Evolutionary conservation across 805 yeast species (phyloP).

Genomic region (Maudiozyma saulgeensis): DNA sequence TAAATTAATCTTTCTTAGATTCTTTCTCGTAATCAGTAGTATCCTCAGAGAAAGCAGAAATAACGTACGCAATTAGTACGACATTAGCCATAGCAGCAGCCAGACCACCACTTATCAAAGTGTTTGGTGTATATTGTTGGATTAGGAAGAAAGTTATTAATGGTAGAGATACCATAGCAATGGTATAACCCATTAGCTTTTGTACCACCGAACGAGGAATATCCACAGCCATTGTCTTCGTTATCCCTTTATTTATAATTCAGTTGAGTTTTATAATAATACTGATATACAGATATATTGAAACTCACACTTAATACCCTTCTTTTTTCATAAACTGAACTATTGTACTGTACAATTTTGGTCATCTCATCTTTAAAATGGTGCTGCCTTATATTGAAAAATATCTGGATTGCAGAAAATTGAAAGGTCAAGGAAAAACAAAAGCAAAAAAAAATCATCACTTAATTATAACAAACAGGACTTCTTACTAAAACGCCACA

Average conservation of each 20-base stretch:
- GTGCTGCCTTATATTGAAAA: too few species aligned
- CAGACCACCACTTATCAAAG: conserved; percentile 67
- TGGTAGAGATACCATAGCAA: conserved; percentile 65
- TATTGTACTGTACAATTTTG: too few species aligned
- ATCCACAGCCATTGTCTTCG: conserved; percentile 29
- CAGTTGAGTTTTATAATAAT: neutral
- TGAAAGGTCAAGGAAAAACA: neutral
- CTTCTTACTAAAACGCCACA: too few species aligned
- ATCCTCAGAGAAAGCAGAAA: conserved; percentile 68
- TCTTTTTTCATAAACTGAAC: too few species aligned
- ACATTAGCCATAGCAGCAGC: conserved; percentile 70
- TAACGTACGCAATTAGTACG: conserved; percentile 62
- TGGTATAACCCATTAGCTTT: conserved; percentile 66
- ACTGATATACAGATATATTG: neutral
- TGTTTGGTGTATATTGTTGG: conserved; percentile 37
- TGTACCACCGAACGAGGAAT: conserved; percentile 45
- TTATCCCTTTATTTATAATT: neutral
- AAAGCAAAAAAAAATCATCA: too few species aligned
- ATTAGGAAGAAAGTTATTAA: conserved; percentile 49
- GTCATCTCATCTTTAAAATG: too few species aligned
- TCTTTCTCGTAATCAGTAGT: conserved; percentile 27
- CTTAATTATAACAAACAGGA: too few species aligned
- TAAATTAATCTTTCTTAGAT: conserved; percentile 32
- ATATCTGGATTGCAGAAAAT: neutral
- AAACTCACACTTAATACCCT: neutral